Percentiles rank a stretch among this genome's conserved stretches.
Conservation (phyloP, 441 rosid species). For the Pelargonium cotyledonis region DNA sequence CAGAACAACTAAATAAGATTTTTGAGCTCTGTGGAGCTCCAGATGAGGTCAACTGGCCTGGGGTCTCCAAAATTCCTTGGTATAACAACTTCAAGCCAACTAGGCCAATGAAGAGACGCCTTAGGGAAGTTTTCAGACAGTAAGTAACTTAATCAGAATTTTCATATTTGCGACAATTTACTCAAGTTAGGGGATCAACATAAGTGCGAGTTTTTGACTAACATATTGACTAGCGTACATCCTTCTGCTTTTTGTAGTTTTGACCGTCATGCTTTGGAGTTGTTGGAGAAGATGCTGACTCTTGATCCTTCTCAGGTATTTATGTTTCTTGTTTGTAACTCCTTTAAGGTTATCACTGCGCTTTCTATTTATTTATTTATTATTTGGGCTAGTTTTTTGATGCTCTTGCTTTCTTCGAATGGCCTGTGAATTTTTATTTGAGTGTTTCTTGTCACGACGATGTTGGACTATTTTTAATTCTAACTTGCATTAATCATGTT, state of each 20-base stretch:
- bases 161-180: neutral
- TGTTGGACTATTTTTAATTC: neutral
- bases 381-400: neutral
- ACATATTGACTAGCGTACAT: neutral
- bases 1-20: conserved; percentile 84
- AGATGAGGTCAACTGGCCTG: conserved; percentile 91
- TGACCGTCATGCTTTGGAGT: conserved; percentile 90
- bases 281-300: conserved; percentile 81
- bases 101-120: conserved; percentile 75
- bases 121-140: conserved; percentile 79
- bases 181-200: neutral
- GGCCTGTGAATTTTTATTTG: neutral
- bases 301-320: conserved; percentile 86
- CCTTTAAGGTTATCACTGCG: neutral
- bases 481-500: neutral
- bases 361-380: neutral
- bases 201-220: neutral
- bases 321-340: neutral
- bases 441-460: neutral
- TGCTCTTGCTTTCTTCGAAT: neutral
- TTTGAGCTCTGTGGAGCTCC: conserved; percentile 95
- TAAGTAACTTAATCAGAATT: conserved; percentile 32
- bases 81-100: conserved; percentile 79
- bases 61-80: conserved; percentile 86
- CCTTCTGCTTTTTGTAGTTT: conserved; percentile 34